A percentile compares a stretch with the other conserved stretches of the same genome.
phyloP scores from a whole-genome alignment of 75 land plant genomes.

The Picea glauca region DNA sequence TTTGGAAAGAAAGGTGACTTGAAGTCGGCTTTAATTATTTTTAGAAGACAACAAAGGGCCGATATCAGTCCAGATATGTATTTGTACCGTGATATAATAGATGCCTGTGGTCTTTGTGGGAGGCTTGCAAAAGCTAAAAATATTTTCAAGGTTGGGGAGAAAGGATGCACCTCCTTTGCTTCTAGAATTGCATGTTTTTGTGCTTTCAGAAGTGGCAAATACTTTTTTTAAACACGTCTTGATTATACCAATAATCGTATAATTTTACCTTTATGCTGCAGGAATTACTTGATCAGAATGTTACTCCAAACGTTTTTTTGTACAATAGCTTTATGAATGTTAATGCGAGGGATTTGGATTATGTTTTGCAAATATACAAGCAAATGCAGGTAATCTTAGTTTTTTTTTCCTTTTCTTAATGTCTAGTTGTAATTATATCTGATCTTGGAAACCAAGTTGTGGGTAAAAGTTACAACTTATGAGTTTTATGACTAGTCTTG shows the following conservation, averaged over 20 bases:
- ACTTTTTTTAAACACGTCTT: not conserved
- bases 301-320: slow-evolving; percentile 59
- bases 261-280: slow-evolving; percentile 27
- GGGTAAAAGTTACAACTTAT: not conserved
- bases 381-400: slow-evolving; percentile 61
- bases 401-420: not conserved
- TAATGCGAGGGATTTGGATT: slow-evolving; percentile 61
- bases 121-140: slow-evolving; percentile 49
- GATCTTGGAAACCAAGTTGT: not conserved
- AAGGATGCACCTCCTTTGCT: not conserved
- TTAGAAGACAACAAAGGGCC: slow-evolving; percentile 44
- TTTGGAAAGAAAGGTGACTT: slow-evolving; percentile 72
- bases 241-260: not conserved
- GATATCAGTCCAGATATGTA: slow-evolving; percentile 50
- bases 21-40: slow-evolving; percentile 51
- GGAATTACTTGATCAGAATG: slow-evolving; percentile 51
- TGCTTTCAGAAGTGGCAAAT: not conserved
- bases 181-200: not conserved
- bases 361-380: slow-evolving; percentile 52
- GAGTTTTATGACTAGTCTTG: not conserved
- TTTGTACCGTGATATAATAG: slow-evolving; percentile 68
- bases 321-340: slow-evolving; percentile 92
- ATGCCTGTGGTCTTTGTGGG: slow-evolving; percentile 77
- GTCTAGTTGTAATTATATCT: not conserved
- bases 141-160: slow-evolving; percentile 64